Conservation (phyloP, 2,329 filamentous ascomycete genomes). For the Xylariales sp. region DNA sequence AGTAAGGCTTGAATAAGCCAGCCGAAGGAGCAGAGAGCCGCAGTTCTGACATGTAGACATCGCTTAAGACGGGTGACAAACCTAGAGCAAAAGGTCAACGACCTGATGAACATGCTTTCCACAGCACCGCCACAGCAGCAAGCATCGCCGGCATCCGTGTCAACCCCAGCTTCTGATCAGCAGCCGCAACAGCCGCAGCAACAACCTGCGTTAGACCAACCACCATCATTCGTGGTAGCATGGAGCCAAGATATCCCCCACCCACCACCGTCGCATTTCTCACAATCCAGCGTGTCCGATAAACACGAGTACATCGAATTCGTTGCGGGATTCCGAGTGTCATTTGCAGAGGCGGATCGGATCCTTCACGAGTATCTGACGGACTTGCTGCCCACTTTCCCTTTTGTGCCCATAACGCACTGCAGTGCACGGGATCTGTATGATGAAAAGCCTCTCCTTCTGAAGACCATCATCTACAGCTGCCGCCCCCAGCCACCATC, state of each 20-base stretch:
- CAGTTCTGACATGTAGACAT: neutral
- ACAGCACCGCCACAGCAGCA: neutral
- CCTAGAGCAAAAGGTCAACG: constrained; percentile 3
- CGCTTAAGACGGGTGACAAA: neutral
- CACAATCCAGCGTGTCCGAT: too few relatives aligned
- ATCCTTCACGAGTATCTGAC: neutral
- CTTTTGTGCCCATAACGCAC: neutral
- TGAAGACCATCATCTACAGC: neutral
- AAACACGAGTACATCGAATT: neutral
- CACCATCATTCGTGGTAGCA: neutral
- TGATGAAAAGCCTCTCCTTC: neutral
- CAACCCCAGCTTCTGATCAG: too few relatives aligned
- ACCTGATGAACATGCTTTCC: neutral
- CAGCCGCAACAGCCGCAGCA: neutral
- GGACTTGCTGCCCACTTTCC: neutral
- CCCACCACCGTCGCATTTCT: too few relatives aligned
- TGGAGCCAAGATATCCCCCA: neutral
- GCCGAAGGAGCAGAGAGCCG: neutral
- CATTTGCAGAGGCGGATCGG: neutral
- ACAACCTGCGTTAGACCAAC: neutral
- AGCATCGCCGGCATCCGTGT: too few relatives aligned
- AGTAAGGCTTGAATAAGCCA: neutral
- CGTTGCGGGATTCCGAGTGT: neutral
- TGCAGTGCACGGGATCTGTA: neutral
- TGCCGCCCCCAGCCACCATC: neutral